Conservation (phyloP, 2,329 filamentous ascomycete species). For the Hirsutella rhossiliensis region DNA sequence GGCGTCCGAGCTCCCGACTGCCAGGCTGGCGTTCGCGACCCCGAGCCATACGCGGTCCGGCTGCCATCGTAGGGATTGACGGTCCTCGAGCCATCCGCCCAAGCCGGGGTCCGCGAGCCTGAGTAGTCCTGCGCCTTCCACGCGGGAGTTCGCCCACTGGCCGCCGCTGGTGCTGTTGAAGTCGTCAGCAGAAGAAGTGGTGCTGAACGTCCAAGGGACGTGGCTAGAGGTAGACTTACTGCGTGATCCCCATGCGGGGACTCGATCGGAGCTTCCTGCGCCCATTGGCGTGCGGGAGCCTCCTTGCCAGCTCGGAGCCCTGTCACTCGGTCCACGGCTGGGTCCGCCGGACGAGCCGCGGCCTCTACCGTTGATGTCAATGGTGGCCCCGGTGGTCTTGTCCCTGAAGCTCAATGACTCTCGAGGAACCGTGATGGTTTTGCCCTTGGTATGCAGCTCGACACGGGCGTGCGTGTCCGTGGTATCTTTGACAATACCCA, state of each 20-base stretch:
- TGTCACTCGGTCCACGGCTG: constrained; percentile 32
- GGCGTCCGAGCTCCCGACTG: constrained; percentile 66
- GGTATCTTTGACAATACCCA: constrained; percentile 93
- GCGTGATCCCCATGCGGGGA: constrained; percentile 64
- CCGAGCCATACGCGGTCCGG: constrained; percentile 66
- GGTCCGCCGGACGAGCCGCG: constrained; percentile 32
- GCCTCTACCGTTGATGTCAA: constrained; percentile 51
- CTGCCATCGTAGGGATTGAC: constrained; percentile 62
- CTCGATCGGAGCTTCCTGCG: constrained; percentile 48
- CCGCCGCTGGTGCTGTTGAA: constrained; percentile 38
- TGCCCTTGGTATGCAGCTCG: constrained; percentile 89
- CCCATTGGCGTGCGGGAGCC: constrained; percentile 59
- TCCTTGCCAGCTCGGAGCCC: constrained; percentile 46
- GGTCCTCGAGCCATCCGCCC: constrained; percentile 55
- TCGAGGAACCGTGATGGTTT: constrained; percentile 76
- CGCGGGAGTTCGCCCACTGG: constrained; percentile 49
- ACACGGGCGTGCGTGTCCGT: constrained; percentile 78
- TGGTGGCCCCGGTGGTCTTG: constrained; percentile 63
- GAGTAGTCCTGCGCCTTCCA: constrained; percentile 43
- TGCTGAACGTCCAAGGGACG: neutral
- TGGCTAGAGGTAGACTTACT: constrained; percentile 35
- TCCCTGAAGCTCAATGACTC: constrained; percentile 79
- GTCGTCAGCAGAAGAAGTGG: neutral
- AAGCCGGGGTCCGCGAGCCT: constrained; percentile 56
- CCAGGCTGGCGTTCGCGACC: constrained; percentile 65